phyloP scores from a whole-genome alignment of 2,329 filamentous ascomycete species.

The Fusarium sp. region DNA sequence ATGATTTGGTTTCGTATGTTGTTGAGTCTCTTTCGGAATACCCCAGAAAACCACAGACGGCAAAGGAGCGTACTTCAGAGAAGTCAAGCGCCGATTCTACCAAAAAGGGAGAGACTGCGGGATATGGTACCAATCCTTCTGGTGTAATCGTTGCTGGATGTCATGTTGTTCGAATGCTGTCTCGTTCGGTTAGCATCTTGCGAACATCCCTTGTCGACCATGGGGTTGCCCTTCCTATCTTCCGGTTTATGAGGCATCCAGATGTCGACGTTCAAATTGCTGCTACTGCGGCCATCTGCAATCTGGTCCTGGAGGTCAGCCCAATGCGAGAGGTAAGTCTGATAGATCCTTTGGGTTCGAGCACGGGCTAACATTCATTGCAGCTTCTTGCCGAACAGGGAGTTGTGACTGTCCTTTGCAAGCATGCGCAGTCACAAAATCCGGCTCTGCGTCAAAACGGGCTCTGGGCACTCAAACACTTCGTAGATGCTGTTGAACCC shows the following conservation, averaged over 20 bases:
- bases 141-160: slow-evolving; percentile 88
- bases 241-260: slow-evolving; percentile 78
- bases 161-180: slow-evolving; percentile 82
- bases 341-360: neutral
- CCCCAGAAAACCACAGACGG: slow-evolving; percentile 62
- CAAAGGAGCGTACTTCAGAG: slow-evolving; percentile 58
- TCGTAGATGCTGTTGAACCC: slow-evolving; percentile 79
- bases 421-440: slow-evolving; percentile 85
- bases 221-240: slow-evolving; percentile 81
- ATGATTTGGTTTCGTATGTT: slow-evolving; percentile 84
- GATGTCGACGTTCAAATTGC: slow-evolving; percentile 87
- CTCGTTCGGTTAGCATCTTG: slow-evolving; percentile 85
- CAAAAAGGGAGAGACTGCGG: slow-evolving; percentile 52
- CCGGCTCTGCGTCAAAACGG: slow-evolving; percentile 86
- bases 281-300: slow-evolving; percentile 85
- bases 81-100: slow-evolving; percentile 54
- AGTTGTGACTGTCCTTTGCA: slow-evolving; percentile 81
- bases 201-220: slow-evolving; percentile 90
- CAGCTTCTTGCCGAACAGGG: slow-evolving; percentile 80
- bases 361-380: slow-evolving; percentile 36
- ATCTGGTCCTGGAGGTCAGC: slow-evolving; percentile 88
- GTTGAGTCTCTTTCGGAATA: slow-evolving; percentile 80
- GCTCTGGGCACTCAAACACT: slow-evolving; percentile 93
- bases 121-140: slow-evolving; percentile 80
- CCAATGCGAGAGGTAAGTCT: slow-evolving; percentile 85